Evolutionary conservation across 108 stramenopile species (phyloP).

Genomic region (Hondaea fermentalgiana): DNA sequence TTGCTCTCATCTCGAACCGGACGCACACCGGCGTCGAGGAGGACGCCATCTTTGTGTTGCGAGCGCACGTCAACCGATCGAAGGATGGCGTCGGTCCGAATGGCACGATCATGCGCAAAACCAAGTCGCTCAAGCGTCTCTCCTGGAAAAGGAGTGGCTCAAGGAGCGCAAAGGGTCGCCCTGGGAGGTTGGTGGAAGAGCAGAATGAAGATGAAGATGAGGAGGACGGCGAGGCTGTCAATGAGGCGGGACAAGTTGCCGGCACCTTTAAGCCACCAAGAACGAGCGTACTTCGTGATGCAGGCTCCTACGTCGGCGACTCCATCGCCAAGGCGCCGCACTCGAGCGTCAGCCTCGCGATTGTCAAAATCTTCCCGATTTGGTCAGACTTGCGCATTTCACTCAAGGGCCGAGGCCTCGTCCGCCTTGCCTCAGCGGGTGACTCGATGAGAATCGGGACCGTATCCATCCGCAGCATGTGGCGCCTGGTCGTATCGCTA

Average conservation of each 20-base stretch:
- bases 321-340: background rate
- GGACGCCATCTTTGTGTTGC: background rate
- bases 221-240: too few relatives aligned
- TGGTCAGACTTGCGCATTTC: slow-evolving; percentile 13
- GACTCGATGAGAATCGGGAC: slow-evolving; percentile 1
- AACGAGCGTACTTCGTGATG: background rate
- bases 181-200: too few relatives aligned
- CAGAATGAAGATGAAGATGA: too few relatives aligned
- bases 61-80: background rate
- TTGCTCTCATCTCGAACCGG: slow-evolving; percentile 6
- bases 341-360: background rate
- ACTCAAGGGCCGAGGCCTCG: slow-evolving; percentile 9
- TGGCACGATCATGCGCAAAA: background rate
- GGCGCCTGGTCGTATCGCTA: background rate
- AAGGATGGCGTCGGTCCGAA: background rate
- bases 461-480: background rate
- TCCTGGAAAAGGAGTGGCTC: background rate
- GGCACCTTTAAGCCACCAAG: background rate
- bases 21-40: background rate
- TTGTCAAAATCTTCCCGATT: background rate
- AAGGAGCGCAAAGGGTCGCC: background rate
- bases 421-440: background rate
- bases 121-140: background rate
- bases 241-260: background rate
- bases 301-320: background rate